These are phyloP conservation scores for Orbilia brochopaga DNA, from an alignment of 2,329 filamentous ascomycete genomes.

Conservation along the genomic window DNA sequence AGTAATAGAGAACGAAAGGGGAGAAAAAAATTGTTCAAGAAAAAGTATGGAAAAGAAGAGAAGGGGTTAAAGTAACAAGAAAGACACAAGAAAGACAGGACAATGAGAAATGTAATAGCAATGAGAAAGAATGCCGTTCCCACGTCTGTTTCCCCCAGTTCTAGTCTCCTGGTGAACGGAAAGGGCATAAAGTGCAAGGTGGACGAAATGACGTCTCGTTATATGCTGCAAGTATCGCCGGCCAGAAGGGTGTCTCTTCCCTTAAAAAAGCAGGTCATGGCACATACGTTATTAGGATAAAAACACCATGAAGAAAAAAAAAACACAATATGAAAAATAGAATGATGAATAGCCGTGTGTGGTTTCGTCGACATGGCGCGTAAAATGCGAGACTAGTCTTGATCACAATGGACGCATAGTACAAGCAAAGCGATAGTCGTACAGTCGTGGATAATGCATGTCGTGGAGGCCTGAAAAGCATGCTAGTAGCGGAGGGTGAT, in stretches of 20 bases:
- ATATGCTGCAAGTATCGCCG: conserved; percentile 34
- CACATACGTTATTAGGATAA: background rate
- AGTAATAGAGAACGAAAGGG: conserved; percentile 6
- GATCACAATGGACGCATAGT: background rate
- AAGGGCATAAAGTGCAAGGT: conserved; percentile 2
- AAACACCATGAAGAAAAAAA: background rate
- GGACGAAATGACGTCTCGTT: conserved; percentile 27
- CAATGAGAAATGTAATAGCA: conserved; percentile 11
- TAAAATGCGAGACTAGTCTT: conserved; percentile 4
- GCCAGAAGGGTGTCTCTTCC: conserved; percentile 15
- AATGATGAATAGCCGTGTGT: conserved; percentile 13
- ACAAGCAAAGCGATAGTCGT: background rate
- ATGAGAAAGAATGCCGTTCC: background rate
- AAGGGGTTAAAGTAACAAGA: conserved; percentile 17
- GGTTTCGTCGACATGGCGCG: conserved; percentile 5
- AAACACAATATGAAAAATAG: background rate
- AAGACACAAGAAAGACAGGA: conserved; percentile 14
- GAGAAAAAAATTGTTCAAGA: background rate
- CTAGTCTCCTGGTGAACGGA: background rate
- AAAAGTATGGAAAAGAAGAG: conserved; percentile 17
- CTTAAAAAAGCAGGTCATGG: background rate
- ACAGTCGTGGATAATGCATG: background rate
- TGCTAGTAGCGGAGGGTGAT: background rate
- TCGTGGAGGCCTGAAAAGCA: background rate
- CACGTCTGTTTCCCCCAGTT: background rate